Evolutionary conservation across 2,329 filamentous ascomycete species (phyloP).

Genomic region (Phymatotrichopsis omnivora): DNA sequence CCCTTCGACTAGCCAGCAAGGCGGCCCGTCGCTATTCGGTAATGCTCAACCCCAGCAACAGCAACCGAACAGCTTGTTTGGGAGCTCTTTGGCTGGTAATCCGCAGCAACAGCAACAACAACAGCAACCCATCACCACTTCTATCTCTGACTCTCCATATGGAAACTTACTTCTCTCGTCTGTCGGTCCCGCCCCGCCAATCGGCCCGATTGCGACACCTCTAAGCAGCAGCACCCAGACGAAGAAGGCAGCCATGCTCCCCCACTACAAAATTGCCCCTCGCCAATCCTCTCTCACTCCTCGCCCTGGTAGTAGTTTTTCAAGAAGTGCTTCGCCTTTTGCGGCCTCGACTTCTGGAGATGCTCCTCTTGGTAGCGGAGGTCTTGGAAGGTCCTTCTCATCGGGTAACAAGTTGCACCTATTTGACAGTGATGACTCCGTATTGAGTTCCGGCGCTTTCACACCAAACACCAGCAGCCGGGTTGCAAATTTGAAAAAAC

Average conservation of each 20-base stretch:
- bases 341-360: slow-evolving; percentile 22
- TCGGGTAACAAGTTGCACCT: slow-evolving; percentile 30
- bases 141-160: slow-evolving; percentile 77
- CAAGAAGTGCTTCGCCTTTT: slow-evolving; percentile 30
- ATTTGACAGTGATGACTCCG: slow-evolving; percentile 32
- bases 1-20: slow-evolving; percentile 39
- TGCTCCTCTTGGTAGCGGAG: slow-evolving; percentile 19
- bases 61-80: slow-evolving; percentile 33
- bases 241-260: slow-evolving; percentile 45
- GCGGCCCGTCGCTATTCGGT: slow-evolving; percentile 32
- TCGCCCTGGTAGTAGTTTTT: slow-evolving; percentile 30
- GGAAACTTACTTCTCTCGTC: slow-evolving; percentile 80
- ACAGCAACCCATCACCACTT: slow-evolving; percentile 61
- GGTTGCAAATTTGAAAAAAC: slow-evolving; percentile 65
- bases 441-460: slow-evolving; percentile 32
- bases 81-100: slow-evolving; percentile 47
- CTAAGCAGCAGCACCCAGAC: slow-evolving; percentile 62
- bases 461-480: slow-evolving; percentile 28
- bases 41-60: slow-evolving; percentile 44
- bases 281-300: slow-evolving; percentile 28
- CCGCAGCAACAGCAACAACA: slow-evolving; percentile 49
- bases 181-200: slow-evolving; percentile 56
- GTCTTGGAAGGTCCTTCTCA: slow-evolving; percentile 29
- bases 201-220: slow-evolving; percentile 85
- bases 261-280: slow-evolving; percentile 32